Evolutionary conservation across 768 basidiomycete species (phyloP), one percentile per base, ranked within the genome.

Genomic region (Aureoboletus auriporus): DNA sequence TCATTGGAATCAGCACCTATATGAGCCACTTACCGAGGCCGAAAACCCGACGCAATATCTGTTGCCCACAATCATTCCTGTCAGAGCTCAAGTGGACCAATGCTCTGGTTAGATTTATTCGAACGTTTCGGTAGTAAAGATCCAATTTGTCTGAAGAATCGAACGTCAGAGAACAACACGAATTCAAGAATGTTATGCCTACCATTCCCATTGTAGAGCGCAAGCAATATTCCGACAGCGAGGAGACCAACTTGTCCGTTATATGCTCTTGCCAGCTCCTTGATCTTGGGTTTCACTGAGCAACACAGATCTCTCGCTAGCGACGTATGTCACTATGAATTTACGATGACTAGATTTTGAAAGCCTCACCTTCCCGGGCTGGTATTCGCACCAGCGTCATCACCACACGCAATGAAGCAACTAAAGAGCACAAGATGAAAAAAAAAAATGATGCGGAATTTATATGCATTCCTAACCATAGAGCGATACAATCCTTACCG

Each of bases 201-300:
- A 33, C 33, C 33, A 1, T 13, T 33, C 10, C 12, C 4, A 33
- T 51, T 16, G 5, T 47, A 46, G 7, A 61, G 30, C 2, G 28
- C 43, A 29, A 61, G 40, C 8, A 39, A 31, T 36, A 58, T 49
- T 26, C 54, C 55, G 1, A 58, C 55, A 10, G 59, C 55, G 6
- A 60, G 50, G n/a, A 41, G 43, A 36, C 59, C 55, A 20, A 61
- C 29, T 4, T 46, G 28, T 17, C 41, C 14, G 0, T 41, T 38
- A 4, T 40, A 1, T 8, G 33, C 55, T 27, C 12, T 28, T 6
- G 59, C 53, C 1, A 37, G 33, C 11, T 33, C 12, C 12, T 10
- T 33, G 12, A 33, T 11, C 33, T 14, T 33, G 12, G 33, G 33
- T 11, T 33, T 33, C 33, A 13, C 11, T 1, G 5, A 12, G 33